Percentiles rank a stretch among this genome's conserved stretches.
phyloP scores from a whole-genome alignment of 2,329 filamentous ascomycete genomes.

The Emergomyces pasteurianus region DNA sequence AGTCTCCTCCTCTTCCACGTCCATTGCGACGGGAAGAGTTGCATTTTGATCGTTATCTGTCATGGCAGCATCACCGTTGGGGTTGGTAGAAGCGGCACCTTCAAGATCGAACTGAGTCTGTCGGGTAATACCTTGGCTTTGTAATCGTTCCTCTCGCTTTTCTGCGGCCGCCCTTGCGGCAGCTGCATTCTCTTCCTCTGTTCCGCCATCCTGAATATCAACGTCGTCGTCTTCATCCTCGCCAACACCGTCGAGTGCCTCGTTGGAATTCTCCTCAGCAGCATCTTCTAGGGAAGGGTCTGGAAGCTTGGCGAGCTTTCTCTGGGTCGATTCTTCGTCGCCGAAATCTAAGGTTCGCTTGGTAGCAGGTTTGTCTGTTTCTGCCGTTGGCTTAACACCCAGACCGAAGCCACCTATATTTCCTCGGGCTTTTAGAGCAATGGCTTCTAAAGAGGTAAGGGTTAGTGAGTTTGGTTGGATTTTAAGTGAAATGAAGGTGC shows the following conservation, averaged over 20 bases:
- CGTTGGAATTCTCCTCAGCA: conserved; percentile 45
- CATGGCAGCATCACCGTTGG: conserved; percentile 33
- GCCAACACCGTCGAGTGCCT: conserved; percentile 31
- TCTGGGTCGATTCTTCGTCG: conserved; percentile 74
- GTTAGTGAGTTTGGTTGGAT: conserved; percentile 2
- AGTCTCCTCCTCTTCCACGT: conserved; percentile 50
- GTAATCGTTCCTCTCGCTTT: conserved; percentile 59
- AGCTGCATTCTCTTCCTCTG: conserved; percentile 77
- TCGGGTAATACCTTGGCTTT: conserved; percentile 29
- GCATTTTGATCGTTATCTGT: conserved; percentile 26
- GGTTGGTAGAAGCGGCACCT: conserved; percentile 22
- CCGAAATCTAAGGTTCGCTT: conserved; percentile 74
- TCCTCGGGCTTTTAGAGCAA: conserved; percentile 52
- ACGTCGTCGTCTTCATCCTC: conserved; percentile 61
- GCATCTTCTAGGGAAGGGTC: conserved; percentile 56
- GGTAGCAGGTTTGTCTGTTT: conserved; percentile 52
- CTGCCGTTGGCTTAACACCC: conserved; percentile 51
- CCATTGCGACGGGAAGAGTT: conserved; percentile 24
- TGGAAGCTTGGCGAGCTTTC: conserved; percentile 84
- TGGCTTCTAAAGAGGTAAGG: conserved; percentile 21
- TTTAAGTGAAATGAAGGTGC: too few relatives aligned
- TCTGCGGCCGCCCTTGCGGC: conserved; percentile 77
- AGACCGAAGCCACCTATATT: conserved; percentile 81
- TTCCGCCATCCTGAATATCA: conserved; percentile 64
- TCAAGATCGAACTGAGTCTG: conserved; percentile 20